Percentiles rank a stretch among this genome's conserved stretches.
Evolutionary conservation across 805 yeast species (phyloP).

Genomic region (Diddensiella transvaalensis): DNA sequence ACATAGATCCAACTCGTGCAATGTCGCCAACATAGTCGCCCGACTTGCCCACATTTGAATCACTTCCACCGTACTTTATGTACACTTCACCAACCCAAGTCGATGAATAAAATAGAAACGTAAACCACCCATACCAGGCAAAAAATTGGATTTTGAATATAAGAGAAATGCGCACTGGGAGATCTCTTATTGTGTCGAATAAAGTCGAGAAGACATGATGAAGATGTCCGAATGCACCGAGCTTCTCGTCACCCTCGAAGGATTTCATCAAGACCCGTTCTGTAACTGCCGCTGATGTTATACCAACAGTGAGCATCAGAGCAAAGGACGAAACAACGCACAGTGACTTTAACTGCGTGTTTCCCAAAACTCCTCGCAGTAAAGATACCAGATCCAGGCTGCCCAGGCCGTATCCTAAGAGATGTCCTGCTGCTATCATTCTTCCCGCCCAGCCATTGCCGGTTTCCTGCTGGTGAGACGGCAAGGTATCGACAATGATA

Average conservation of each 20-base stretch:
- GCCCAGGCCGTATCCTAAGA: slow-evolving; percentile 54
- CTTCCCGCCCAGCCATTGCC: slow-evolving; percentile 71
- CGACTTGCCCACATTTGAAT: slow-evolving; percentile 1
- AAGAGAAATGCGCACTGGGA: slow-evolving; percentile 48
- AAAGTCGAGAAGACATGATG: slow-evolving; percentile 15
- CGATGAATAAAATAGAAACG: slow-evolving; percentile 61
- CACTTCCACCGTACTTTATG: slow-evolving; percentile 31
- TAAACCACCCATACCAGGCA: slow-evolving; percentile 71
- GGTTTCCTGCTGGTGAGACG: slow-evolving; percentile 51
- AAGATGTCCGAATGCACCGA: slow-evolving; percentile 2
- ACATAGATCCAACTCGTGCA: slow-evolving; percentile 34
- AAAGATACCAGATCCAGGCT: slow-evolving; percentile 41
- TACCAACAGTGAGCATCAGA: slow-evolving; percentile 39
- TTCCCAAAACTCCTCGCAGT: slow-evolving; percentile 40
- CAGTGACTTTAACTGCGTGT: slow-evolving; percentile 51
- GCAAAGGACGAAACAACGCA: slow-evolving; percentile 42
- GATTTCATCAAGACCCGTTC: slow-evolving; percentile 45
- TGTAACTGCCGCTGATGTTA: slow-evolving; percentile 42
- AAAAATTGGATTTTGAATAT: slow-evolving; percentile 57
- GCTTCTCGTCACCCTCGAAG: not conserved
- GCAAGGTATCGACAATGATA: slow-evolving; percentile 57
- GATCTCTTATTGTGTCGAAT: slow-evolving; percentile 15
- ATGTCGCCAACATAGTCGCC: slow-evolving; percentile 34
- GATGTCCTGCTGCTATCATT: slow-evolving; percentile 58
- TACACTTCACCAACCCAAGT: slow-evolving; percentile 64